Conservation (phyloP, 129 eudicot genomes). For the Arctium lappa region DNA sequence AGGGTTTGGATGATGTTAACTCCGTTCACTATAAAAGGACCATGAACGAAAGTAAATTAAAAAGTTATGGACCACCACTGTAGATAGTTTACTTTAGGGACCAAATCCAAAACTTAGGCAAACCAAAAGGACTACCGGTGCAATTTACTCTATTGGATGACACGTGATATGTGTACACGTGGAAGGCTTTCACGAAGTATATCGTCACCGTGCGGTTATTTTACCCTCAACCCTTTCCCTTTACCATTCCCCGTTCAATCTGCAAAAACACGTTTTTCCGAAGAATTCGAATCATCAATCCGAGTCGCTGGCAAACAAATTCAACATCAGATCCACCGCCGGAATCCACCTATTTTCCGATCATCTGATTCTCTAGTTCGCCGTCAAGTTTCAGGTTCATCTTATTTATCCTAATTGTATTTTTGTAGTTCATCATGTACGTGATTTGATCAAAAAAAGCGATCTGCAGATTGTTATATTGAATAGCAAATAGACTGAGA, state of each 20-base stretch:
- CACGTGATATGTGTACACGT: conserved; percentile 13
- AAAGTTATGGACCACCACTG: no score
- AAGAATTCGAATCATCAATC: conserved; percentile 15
- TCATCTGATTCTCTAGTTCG: conserved; percentile 9
- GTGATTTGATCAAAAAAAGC: conserved; percentile 1
- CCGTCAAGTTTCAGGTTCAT: conserved; percentile 22
- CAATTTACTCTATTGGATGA: not conserved
- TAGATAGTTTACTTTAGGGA: no score
- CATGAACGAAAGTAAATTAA: no score
- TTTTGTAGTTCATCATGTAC: not conserved
- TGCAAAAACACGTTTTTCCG: not conserved
- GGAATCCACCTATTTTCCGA: conserved; percentile 12
- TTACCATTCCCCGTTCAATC: not conserved
- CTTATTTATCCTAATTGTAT: not conserved
- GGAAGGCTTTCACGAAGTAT: conserved; percentile 3
- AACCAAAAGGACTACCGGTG: no score
- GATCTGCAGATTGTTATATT: not conserved
- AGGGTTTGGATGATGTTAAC: no score
- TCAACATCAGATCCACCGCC: conserved; percentile 13
- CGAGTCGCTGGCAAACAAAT: conserved; percentile 2
- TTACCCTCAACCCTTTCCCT: not conserved
- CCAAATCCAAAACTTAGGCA: no score
- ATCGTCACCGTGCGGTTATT: not conserved
- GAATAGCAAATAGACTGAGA: not conserved
- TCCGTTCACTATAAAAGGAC: no score